Conservation (phyloP, 306 rosid species). For the Rosa lucieae region DNA sequence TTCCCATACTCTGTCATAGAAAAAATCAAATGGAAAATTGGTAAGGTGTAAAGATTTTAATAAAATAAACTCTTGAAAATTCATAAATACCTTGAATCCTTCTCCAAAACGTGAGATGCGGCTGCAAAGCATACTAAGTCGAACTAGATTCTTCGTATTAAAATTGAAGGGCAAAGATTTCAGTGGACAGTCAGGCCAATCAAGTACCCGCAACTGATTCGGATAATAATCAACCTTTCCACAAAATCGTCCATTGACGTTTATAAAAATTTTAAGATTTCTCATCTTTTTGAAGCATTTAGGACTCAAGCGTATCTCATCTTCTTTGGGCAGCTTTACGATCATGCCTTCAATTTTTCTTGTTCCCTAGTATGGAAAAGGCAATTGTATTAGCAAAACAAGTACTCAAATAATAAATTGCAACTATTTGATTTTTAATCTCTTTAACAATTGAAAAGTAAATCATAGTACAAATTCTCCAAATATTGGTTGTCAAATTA, state of each 20-base stretch:
- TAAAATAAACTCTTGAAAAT: too few relatives aligned
- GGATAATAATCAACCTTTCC: constrained; percentile 29
- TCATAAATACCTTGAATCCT: too few relatives aligned
- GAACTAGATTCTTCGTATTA: constrained; percentile 32
- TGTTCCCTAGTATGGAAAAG: not conserved
- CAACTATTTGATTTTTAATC: too few relatives aligned
- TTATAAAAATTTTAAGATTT: constrained; percentile 31
- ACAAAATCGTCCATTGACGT: constrained; percentile 24
- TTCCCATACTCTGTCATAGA: too few relatives aligned
- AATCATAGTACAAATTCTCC: too few relatives aligned
- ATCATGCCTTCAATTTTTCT: not conserved
- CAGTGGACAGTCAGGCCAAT: constrained; percentile 38
- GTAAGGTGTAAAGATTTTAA: too few relatives aligned
- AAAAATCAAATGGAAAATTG: too few relatives aligned
- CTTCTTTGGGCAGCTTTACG: not conserved
- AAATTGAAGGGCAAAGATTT: constrained; percentile 31
- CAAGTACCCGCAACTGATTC: constrained; percentile 34
- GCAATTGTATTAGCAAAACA: constrained; percentile 25
- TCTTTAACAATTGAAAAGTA: too few relatives aligned
- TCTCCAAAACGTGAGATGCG: too few relatives aligned
- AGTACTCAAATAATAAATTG: not conserved
- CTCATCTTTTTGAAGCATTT: constrained; percentile 27
- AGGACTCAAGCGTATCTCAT: not conserved
- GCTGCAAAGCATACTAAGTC: constrained; percentile 28
- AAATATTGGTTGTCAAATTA: too few relatives aligned